Percentiles rank a stretch among this genome's conserved stretches.
Evolutionary conservation across 306 rosid genomes (phyloP).

Genomic region (Cucurbita argyrosperma): DNA sequence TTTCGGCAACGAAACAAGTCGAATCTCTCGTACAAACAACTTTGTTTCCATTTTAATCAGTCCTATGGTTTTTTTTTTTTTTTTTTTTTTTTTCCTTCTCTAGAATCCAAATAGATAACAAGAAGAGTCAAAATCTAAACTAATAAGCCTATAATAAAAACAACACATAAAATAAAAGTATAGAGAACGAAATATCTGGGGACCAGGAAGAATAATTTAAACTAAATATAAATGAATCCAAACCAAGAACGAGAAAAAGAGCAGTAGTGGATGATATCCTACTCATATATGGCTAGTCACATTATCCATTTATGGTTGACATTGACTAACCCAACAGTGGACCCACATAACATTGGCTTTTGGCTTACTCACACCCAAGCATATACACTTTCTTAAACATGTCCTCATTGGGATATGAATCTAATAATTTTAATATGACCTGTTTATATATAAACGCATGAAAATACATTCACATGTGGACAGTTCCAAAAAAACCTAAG

Average conservation of each 20-base stretch:
- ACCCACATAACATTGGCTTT: background rate
- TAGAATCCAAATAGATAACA: background rate
- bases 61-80: no score
- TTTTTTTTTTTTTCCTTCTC: no score
- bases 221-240: background rate
- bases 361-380: background rate
- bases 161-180: background rate
- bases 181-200: background rate
- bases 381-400: background rate
- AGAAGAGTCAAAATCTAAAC: background rate
- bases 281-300: background rate
- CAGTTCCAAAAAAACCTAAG: background rate
- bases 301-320: slow-evolving; percentile 1
- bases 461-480: background rate
- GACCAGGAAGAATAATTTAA: background rate
- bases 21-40: no score
- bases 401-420: background rate
- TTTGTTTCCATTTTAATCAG: background rate
- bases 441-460: background rate
- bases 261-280: background rate
- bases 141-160: background rate
- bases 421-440: background rate
- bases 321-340: background rate
- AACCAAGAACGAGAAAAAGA: background rate
- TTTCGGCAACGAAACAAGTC: background rate